phyloP scores from a whole-genome alignment of 148 eudicot genomes.

The Arbutus unedo region DNA sequence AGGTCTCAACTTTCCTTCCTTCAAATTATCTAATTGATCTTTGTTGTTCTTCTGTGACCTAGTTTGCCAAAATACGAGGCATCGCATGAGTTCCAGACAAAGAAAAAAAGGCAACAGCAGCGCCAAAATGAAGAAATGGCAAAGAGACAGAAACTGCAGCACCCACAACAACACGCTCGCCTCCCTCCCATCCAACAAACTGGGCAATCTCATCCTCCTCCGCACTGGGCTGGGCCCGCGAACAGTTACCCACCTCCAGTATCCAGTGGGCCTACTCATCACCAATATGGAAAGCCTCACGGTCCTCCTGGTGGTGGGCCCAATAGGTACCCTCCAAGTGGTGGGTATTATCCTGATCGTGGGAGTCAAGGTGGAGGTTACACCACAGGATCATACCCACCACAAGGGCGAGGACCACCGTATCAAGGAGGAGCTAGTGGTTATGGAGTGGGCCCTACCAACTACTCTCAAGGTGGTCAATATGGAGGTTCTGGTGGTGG shows the following conservation, averaged over 20 bases:
- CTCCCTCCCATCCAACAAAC: constrained; percentile 66
- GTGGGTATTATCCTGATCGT: constrained; percentile 53
- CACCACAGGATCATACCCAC: constrained; percentile 47
- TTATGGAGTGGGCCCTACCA: constrained; percentile 47
- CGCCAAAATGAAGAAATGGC: constrained; percentile 65
- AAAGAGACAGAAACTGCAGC: constrained; percentile 56
- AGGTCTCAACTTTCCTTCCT: background rate
- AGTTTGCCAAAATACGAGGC: constrained; percentile 81
- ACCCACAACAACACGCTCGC: constrained; percentile 61
- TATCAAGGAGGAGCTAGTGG: constrained; percentile 36
- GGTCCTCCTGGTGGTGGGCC: constrained; percentile 53
- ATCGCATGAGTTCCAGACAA: constrained; percentile 79
- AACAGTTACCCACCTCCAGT: constrained; percentile 41
- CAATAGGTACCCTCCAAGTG: constrained; percentile 48
- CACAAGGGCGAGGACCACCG: constrained; percentile 49
- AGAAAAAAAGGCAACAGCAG: constrained; percentile 74
- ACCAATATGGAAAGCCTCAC: constrained; percentile 50
- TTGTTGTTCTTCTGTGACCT: background rate
- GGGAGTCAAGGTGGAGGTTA: constrained; percentile 47
- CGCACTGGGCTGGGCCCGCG: constrained; percentile 40
- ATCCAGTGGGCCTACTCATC: constrained; percentile 44
- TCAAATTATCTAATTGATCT: background rate
- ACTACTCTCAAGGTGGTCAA: constrained; percentile 45
- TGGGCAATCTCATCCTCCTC: constrained; percentile 43
- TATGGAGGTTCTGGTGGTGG: constrained; percentile 40